These are phyloP conservation scores for Neospermospora avenae DNA, from an alignment of 2,329 filamentous ascomycete genomes.

Conservation along the genomic window DNA sequence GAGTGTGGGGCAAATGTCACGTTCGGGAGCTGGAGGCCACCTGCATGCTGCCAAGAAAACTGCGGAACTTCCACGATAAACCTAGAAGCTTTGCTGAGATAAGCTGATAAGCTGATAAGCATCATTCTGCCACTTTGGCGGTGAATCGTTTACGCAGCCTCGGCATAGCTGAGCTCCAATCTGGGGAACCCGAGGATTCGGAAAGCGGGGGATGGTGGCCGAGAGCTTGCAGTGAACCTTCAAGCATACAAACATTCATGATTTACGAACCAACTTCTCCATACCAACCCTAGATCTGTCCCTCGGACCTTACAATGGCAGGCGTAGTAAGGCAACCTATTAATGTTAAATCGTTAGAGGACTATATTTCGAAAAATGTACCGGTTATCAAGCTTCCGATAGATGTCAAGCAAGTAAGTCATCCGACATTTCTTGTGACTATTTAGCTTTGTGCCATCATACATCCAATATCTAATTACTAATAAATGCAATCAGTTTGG, in stretches of 20 bases:
- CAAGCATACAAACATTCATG: not conserved
- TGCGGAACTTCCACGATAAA: too few relatives aligned
- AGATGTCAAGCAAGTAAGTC: constrained; percentile 78
- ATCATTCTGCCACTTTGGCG: not conserved
- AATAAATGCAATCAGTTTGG: constrained; percentile 63
- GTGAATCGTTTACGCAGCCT: not conserved
- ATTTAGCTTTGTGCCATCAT: not conserved
- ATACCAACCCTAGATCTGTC: not conserved
- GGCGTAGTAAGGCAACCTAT: constrained; percentile 88
- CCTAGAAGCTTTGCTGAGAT: not conserved
- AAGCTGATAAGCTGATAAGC: not conserved
- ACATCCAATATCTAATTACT: not conserved
- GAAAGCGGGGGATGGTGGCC: not conserved
- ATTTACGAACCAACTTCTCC: not conserved
- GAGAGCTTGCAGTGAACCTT: not conserved
- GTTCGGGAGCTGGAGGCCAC: too few relatives aligned
- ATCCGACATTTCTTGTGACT: not conserved
- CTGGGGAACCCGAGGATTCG: not conserved
- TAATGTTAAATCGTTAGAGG: constrained; percentile 73
- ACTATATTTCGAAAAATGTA: constrained; percentile 74
- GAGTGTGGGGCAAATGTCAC: not conserved
- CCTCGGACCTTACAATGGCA: constrained; percentile 56
- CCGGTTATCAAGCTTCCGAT: constrained; percentile 80
- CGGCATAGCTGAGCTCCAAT: not conserved
- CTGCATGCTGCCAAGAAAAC: not conserved